Base-by-base conservation (phyloP, 345 rosid species). In the Isatis tinctoria region DNA sequence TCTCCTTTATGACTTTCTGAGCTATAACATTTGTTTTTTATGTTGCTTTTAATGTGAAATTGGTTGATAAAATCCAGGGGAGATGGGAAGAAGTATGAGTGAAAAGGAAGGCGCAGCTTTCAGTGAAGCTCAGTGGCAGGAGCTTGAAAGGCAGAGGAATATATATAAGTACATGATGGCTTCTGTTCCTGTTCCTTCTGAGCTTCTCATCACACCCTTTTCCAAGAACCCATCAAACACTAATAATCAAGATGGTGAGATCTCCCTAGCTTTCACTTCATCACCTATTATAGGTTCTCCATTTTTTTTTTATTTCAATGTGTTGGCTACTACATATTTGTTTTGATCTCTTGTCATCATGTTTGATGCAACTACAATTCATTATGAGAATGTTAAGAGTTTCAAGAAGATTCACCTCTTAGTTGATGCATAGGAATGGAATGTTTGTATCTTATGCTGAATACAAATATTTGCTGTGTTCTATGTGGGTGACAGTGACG, bases 111-210 rank as follows among this genome's bases (percentile, higher is more conserved):
- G 79, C 60, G 58, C 24, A 36, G 95, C 90, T 60, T 94, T 94
- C 65, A 90, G 96, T 32, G 83, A 79, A 67, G 83, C 93, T 56
- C 97, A 91, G 79, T 85, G 84, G 90, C 86, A 83, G 58, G 97
- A 94, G 84, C 85, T 91, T 56, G 87, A 86, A 83, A 88, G 92
- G 44, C 98, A 94, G 75, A 87, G 85, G 60, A 80, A 84, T 78
- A 86, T 94, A 68, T 90, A 78, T 70, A 90, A 87, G 77, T 85
- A 85, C 85, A 82, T 94, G 82, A 82, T 82, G 89, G 89, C 95
- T 37, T 87, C 91, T 72, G 67, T 80, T 81, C 89, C 96, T 72
- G 87, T 91, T 40, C 97, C 98, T 63, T 76, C 79, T 65, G 84
- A 94, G 63, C 88, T 91, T 48, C 89, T 89, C 52, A n/a, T n/a